Evolutionary conservation across 129 eudicot species (phyloP).

Genomic region (Lonicera japonica): DNA sequence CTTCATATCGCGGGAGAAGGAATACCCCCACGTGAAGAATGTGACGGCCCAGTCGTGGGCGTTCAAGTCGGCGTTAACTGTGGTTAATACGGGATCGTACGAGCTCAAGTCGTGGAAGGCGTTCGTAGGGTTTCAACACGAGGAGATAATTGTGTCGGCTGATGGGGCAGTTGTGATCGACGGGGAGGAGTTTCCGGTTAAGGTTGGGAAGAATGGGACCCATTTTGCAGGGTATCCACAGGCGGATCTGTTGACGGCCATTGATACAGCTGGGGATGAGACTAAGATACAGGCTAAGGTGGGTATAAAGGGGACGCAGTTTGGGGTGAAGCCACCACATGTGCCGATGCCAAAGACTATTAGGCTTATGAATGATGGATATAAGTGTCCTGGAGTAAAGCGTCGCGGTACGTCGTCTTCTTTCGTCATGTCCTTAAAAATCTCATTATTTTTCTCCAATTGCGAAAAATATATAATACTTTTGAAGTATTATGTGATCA

Average conservation of each 20-base stretch:
- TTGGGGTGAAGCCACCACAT: constrained; percentile 38
- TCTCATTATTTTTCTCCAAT: no score
- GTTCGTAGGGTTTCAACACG: constrained; percentile 48
- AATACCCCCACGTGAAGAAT: constrained; percentile 59
- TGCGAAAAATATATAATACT: no score
- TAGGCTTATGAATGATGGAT: constrained; percentile 69
- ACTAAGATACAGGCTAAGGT: constrained; percentile 47
- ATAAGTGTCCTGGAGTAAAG: constrained; percentile 64
- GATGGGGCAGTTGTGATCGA: constrained; percentile 47
- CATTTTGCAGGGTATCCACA: constrained; percentile 56
- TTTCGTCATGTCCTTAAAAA: no score
- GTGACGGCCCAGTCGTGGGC: constrained; percentile 80
- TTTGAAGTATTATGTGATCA: no score
- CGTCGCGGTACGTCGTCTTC: constrained; percentile 17
- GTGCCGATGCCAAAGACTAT: constrained; percentile 70
- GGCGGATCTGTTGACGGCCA: constrained; percentile 76
- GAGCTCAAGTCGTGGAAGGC: constrained; percentile 74
- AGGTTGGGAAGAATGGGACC: constrained; percentile 60
- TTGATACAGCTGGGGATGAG: constrained; percentile 69
- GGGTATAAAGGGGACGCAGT: constrained; percentile 52
- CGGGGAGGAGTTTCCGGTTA: constrained; percentile 51
- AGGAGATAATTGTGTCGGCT: constrained; percentile 55
- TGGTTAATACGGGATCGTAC: constrained; percentile 50
- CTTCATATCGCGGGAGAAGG: constrained; percentile 47
- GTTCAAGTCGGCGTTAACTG: constrained; percentile 35